Evolutionary conservation across 805 yeast genomes (phyloP).

Genomic region (Yarrowia alimentaria): DNA sequence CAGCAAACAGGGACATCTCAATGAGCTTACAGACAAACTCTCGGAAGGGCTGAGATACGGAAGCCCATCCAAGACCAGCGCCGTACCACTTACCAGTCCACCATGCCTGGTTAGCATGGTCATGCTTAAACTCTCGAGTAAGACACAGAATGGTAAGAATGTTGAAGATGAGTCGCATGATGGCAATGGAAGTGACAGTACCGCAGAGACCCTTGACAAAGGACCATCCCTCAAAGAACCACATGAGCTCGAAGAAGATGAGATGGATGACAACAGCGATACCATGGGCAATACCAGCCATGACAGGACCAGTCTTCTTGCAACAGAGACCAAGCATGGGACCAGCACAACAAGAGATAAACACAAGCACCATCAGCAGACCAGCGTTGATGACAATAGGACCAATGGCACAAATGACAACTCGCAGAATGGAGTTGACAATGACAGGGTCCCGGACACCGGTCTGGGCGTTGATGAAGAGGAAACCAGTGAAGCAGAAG

Average conservation of each 20-base stretch:
- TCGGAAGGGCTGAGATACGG: conserved; percentile 93
- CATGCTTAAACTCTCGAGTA: conserved; percentile 95
- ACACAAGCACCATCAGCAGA: conserved; percentile 70
- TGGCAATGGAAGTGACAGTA: conserved; percentile 74
- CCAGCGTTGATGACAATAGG: conserved; percentile 92
- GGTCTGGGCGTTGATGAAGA: conserved; percentile 81
- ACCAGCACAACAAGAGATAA: conserved; percentile 94
- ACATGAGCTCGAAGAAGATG: conserved; percentile 87
- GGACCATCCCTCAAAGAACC: conserved; percentile 93
- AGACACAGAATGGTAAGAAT: conserved; percentile 71
- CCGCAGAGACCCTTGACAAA: conserved; percentile 88
- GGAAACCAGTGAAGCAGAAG: conserved; percentile 67
- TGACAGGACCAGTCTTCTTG: conserved; percentile 92
- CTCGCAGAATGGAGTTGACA: conserved; percentile 60
- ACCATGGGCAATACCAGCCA: conserved; percentile 96
- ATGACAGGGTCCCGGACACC: conserved; percentile 55
- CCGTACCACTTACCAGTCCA: conserved; percentile 99
- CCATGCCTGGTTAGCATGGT: conserved; percentile 95
- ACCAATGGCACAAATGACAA: conserved; percentile 64
- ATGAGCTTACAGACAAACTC: conserved; percentile 92
- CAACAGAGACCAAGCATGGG: conserved; percentile 93
- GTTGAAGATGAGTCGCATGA: conserved; percentile 86
- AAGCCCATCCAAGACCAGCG: conserved; percentile 87
- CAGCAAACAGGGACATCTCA: conserved; percentile 93
- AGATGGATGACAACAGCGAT: conserved; percentile 85